Conservation (phyloP, 257 asterid genomes). For the Cinchona pubescens region DNA sequence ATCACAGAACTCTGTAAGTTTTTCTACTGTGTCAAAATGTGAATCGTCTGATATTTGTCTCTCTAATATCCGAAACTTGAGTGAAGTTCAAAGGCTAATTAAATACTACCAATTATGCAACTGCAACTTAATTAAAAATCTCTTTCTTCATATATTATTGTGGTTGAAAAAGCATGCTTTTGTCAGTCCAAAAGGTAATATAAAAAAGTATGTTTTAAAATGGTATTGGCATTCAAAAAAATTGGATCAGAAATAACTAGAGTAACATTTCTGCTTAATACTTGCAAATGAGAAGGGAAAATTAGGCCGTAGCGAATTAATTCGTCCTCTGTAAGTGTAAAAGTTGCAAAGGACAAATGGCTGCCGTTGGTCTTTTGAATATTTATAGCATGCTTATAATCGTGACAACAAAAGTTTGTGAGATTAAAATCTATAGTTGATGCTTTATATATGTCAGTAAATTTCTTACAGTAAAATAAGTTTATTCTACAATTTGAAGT, state of each 20-base stretch:
- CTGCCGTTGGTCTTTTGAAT: not conserved
- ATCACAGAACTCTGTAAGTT: slow-evolving; percentile 54
- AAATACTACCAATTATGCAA: not conserved
- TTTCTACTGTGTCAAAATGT: not conserved
- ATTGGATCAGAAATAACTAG: not conserved
- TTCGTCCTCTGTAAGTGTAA: too few species aligned
- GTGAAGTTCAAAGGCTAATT: not conserved
- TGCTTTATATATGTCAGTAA: not conserved
- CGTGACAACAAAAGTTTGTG: not conserved
- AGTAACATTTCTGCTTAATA: not conserved
- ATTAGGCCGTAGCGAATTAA: too few species aligned
- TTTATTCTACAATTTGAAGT: not conserved
- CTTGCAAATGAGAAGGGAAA: not conserved
- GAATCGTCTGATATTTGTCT: not conserved
- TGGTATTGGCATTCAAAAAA: not conserved
- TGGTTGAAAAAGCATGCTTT: not conserved
- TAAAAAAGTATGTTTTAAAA: not conserved
- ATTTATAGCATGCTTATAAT: not conserved
- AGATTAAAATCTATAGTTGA: not conserved
- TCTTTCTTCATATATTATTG: not conserved
- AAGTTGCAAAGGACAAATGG: not conserved
- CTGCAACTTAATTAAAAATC: not conserved
- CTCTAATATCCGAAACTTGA: not conserved
- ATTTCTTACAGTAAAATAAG: not conserved
- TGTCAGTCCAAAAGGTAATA: not conserved